Base-by-base conservation (phyloP, 1,284 basidiomycete species). In the Bjerkandera adusta region DNA sequence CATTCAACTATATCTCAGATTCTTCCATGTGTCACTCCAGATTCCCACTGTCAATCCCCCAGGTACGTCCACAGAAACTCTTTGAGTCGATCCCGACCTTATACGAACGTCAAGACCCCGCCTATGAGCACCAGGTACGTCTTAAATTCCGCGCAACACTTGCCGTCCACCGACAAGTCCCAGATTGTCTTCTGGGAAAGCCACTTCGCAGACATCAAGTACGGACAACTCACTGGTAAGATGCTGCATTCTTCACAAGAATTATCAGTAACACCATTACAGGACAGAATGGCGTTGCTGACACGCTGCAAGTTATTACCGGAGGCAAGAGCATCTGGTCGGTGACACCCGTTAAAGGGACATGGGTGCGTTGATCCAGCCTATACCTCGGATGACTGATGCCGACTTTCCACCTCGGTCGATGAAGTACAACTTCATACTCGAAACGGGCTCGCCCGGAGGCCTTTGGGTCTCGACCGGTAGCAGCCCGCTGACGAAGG, bases 401-500 rank as follows among this genome's bases (percentile, higher is more conserved):
- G 34, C 18, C n/a, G 33, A 13, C 4, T 4, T 13, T 29, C 5
- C 4, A 13, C 18, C 21, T 20, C 18, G 20, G 24, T 8, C n/a
- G 27, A 3, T 20, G n/a, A n/a, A 60, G 58, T 60, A 59, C 45
- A 60, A 59, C 49, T 60, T 60, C 41, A 57, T 60, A 26, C 52
- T 60, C 12, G 57, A 55, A 42, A 55, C 53, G 7, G 57, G 59
- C 26, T 55, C 59, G 3, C 59, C 56, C 20, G 57, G 59, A 29
- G 58, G 58, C n/a, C 49, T 60, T 37, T 60, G 58, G 57, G 57
- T 59, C n/a, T 60, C 59, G 24, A 60, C 59, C 2, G 59, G 59
- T 1, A 57, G 56, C 53, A 43, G 38, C 16, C 24, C 55, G 18
- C 48, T 58, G 37, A 51, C 54, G 42, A 57, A 60, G 49, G 56